Conservation (phyloP, 495 filamentous ascomycete species). For the Annulohypoxylon nitens region DNA sequence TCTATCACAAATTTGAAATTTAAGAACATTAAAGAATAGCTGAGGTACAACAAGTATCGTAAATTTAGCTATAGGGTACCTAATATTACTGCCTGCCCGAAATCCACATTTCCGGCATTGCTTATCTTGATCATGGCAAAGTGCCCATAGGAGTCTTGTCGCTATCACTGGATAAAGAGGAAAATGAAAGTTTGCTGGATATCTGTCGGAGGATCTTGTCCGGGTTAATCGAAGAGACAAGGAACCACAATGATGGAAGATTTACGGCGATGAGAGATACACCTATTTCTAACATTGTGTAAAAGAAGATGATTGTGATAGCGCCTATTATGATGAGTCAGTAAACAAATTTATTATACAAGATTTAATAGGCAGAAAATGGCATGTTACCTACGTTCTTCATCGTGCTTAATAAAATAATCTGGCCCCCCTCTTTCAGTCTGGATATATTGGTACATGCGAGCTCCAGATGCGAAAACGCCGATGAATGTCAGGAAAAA, state of each 20-base stretch:
- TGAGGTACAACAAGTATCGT: too few species aligned
- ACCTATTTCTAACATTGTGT: slow-evolving; percentile 34
- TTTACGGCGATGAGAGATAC: slow-evolving; percentile 37
- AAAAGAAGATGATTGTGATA: slow-evolving; percentile 34
- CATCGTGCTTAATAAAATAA: slow-evolving; percentile 21
- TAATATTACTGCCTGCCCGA: too few species aligned
- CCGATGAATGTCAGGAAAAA: slow-evolving; percentile 27
- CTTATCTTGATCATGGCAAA: too few species aligned
- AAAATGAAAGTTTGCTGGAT: slow-evolving; percentile 2
- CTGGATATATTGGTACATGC: slow-evolving; percentile 38
- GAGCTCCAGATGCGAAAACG: slow-evolving; percentile 27
- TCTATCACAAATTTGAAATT: too few species aligned
- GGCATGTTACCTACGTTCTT: slow-evolving; percentile 24
- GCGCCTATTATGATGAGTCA: slow-evolving; percentile 25
- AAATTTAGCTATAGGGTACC: too few species aligned
- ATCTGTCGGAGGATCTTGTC: slow-evolving; percentile 27
- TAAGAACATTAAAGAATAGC: too few species aligned
- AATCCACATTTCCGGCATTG: too few species aligned
- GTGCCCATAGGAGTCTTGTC: neutral
- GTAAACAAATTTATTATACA: neutral
- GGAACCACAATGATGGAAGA: slow-evolving; percentile 34
- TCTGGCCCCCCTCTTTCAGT: slow-evolving; percentile 33
- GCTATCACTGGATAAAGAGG: neutral
- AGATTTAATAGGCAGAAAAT: neutral
- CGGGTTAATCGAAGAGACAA: slow-evolving; percentile 14